Conservation (phyloP, 2,329 filamentous ascomycete species). For the Stagonosporopsis chrysanthemi region DNA sequence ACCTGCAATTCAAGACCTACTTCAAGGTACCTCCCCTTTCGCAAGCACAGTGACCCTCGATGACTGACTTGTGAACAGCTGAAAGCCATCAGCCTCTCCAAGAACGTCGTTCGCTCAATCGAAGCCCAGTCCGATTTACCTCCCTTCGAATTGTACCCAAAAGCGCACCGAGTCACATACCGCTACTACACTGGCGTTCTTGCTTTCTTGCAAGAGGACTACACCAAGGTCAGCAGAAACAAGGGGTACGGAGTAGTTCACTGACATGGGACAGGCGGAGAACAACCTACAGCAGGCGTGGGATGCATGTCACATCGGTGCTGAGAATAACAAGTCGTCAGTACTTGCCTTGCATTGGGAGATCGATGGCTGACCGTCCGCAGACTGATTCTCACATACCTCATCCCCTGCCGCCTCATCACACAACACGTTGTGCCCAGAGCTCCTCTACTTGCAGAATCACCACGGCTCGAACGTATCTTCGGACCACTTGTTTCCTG, state of each 20-base stretch:
- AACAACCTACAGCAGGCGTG: conserved; percentile 77
- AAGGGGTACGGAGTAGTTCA: background rate
- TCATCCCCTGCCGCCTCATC: conserved; percentile 91
- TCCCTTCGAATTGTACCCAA: conserved; percentile 78
- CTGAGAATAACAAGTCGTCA: conserved; percentile 81
- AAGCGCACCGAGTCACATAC: conserved; percentile 91
- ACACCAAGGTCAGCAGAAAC: conserved; percentile 69
- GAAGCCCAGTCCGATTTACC: conserved; percentile 83
- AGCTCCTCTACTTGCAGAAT: conserved; percentile 72
- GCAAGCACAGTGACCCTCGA: background rate
- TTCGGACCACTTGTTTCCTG: conserved; percentile 80
- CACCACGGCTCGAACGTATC: conserved; percentile 76
- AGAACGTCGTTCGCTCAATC: conserved; percentile 86
- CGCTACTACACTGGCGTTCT: conserved; percentile 95
- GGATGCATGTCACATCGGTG: conserved; percentile 77
- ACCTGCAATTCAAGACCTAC: conserved; percentile 96
- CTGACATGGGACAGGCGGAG: conserved; percentile 42
- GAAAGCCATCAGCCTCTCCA: conserved; percentile 86
- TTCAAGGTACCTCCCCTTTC: conserved; percentile 68
- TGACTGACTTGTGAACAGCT: conserved; percentile 56
- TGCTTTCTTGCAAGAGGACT: conserved; percentile 94
- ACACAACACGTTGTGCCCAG: conserved; percentile 86
- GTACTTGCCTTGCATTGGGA: conserved; percentile 36
- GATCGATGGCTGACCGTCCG: conserved; percentile 10
- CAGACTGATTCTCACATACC: conserved; percentile 89